Conservation (phyloP, 228 moss, liverwort and hornwort genomes). For the Sphagnum fallax region DNA sequence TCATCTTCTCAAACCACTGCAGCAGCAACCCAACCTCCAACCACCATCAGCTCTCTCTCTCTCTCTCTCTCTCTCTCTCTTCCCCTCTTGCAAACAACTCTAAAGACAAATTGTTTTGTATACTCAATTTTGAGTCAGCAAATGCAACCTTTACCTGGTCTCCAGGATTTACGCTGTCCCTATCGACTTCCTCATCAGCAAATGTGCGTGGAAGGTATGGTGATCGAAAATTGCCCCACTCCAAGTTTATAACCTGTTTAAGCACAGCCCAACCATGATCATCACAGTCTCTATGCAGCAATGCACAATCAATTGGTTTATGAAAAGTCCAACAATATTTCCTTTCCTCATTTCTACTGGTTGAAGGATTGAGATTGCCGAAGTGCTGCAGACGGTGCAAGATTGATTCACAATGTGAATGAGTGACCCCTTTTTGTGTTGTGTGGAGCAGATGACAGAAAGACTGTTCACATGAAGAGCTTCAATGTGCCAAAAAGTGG, state of each 20-base stretch:
- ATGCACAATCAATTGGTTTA: too few species aligned
- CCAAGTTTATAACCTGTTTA: conserved; percentile 66
- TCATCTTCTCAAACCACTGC: conserved; percentile 80
- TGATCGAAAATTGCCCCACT: conserved; percentile 79
- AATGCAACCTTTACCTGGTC: conserved; percentile 26
- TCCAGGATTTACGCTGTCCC: conserved; percentile 67
- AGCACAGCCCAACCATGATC: too few species aligned
- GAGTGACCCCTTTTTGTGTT: too few species aligned
- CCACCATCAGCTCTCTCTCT: conserved; percentile 2
- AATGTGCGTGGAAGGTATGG: conserved; percentile 60
- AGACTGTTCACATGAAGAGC: too few species aligned
- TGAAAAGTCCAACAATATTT: too few species aligned
- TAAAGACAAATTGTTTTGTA: not conserved
- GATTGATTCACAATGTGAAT: too few species aligned
- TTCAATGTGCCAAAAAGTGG: conserved; percentile 16
- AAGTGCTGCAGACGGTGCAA: too few species aligned
- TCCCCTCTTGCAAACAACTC: too few species aligned
- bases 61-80: not conserved
- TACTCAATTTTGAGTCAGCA: not conserved
- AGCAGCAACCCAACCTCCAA: not conserved
- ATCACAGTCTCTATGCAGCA: too few species aligned
- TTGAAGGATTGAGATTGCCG: too few species aligned
- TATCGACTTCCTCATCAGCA: conserved; percentile 60
- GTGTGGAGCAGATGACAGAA: too few species aligned
- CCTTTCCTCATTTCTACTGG: too few species aligned